Conservation (phyloP, 129 eudicot genomes). For the Ambrosia trifida region DNA sequence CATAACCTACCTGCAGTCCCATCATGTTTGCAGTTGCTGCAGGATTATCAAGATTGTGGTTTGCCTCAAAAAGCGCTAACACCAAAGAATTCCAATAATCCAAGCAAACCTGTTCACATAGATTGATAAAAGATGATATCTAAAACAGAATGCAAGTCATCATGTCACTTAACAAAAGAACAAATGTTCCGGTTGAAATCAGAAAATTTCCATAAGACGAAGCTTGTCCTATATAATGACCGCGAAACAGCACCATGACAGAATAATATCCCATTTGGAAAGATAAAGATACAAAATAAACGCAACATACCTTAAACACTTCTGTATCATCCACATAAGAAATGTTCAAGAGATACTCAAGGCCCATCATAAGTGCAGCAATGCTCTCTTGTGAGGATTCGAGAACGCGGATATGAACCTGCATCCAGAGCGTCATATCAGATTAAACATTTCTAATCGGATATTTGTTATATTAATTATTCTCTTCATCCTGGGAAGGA, state of each 20-base stretch:
- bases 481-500: neutral
- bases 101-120: conserved; percentile 75
- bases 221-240: neutral
- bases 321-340: conserved; percentile 98
- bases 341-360: conserved; percentile 84
- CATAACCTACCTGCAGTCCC: conserved; percentile 80
- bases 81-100: conserved; percentile 96
- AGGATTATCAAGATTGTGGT: conserved; percentile 78
- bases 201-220: neutral
- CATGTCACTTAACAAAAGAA: conserved; percentile 6
- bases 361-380: conserved; percentile 71
- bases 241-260: conserved; percentile 16
- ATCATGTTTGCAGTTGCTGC: conserved; percentile 71
- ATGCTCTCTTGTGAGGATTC: conserved; percentile 83
- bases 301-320: conserved; percentile 81
- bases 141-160: conserved; percentile 18
- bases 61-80: conserved; percentile 86
- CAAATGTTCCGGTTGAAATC: neutral
- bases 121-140: neutral
- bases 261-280: neutral
- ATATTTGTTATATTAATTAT: neutral
- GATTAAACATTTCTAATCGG: conserved; percentile 15
- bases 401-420: conserved; percentile 83
- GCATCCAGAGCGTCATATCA: conserved; percentile 32
- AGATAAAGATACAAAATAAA: conserved; percentile 1